Evolutionary conservation across 192 early-diverging fungal species (phyloP), one percentile per base, ranked within the genome.

Genomic region (Thoreauomyces humboldtii): DNA sequence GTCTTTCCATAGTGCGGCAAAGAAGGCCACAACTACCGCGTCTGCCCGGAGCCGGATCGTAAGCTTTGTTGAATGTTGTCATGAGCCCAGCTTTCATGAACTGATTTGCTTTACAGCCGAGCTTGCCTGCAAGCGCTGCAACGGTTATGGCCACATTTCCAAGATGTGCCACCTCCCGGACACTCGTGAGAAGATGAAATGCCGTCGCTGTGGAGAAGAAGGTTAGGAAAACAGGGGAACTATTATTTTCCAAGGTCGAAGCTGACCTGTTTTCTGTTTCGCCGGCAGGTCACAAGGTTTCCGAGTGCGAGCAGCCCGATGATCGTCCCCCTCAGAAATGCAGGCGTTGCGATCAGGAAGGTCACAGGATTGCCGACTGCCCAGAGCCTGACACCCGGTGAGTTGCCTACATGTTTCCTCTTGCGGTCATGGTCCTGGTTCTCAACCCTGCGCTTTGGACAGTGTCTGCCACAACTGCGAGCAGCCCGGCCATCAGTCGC

Each of bases 201-300:
- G 61, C 35, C 61, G 61, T 33, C 61, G 61, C 24, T 63, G 61
- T 33, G 61, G 61, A 22, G 15, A 63, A 28, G 61, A 63, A 63
- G 61, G 61, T 29, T 36, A 24, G 15, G 22, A 25, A 7, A 22
- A 41, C 38, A n/a, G n/a, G n/a, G n/a, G n/a, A n/a, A n/a, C n/a
- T n/a, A n/a, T 41, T 41, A 17, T 12, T 41, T 41, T 17, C 38
- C 17, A 57, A 35, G 28, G 21, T 7, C 52, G 33, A 32, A 7
- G 9, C 9, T 32, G 6, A 32, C 21, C 31, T 7, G 27, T 7
- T 54, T 6, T 7, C 52, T 31, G 9, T 4, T 61, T 4, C 29
- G 5, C 21, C 42, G 43, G 33, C 25, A 37, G 46, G 61, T 6
- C 61, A 63, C 47, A 47, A 63, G 47, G 24, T 11, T 1, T 6